Conservation (phyloP, 352 stramenopile species). For the Globisporangium iwayamae region DNA sequence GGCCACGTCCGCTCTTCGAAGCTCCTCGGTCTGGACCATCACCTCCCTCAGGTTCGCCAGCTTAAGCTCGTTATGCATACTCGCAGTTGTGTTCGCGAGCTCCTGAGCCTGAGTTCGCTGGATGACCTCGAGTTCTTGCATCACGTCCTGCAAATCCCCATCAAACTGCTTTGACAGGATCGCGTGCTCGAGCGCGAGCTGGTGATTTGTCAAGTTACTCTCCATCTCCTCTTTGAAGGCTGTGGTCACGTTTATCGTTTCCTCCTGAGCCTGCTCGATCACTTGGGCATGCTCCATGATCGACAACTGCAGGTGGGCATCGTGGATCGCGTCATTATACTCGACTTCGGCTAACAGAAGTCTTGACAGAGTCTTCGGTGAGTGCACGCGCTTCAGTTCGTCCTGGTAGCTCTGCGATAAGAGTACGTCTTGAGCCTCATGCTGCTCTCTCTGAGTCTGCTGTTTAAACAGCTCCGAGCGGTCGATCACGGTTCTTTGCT, state of each 20-base stretch:
- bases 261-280: slow-evolving; percentile 46
- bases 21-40: slow-evolving; percentile 46
- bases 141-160: slow-evolving; percentile 34
- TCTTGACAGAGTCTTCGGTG: slow-evolving; percentile 43
- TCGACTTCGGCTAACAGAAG: slow-evolving; percentile 57
- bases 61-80: slow-evolving; percentile 24
- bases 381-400: slow-evolving; percentile 26
- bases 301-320: slow-evolving; percentile 54
- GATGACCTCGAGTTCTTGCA: slow-evolving; percentile 36
- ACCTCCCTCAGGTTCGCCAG: slow-evolving; percentile 35
- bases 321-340: slow-evolving; percentile 62
- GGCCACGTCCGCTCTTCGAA: slow-evolving; percentile 25
- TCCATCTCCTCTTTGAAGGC: slow-evolving; percentile 75
- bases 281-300: slow-evolving; percentile 57
- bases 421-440: slow-evolving; percentile 11
- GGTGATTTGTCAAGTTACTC: slow-evolving; percentile 33
- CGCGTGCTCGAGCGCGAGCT: slow-evolving; percentile 46
- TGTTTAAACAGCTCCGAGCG: slow-evolving; percentile 13
- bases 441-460: neutral
- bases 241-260: slow-evolving; percentile 45
- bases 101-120: slow-evolving; percentile 32
- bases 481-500: slow-evolving; percentile 7
- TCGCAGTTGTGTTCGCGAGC: slow-evolving; percentile 1
- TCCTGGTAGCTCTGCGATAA: slow-evolving; percentile 17
- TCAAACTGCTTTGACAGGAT: slow-evolving; percentile 51